Conservation (phyloP, 495 filamentous ascomycete species). For the Sordaria brevicollis region DNA sequence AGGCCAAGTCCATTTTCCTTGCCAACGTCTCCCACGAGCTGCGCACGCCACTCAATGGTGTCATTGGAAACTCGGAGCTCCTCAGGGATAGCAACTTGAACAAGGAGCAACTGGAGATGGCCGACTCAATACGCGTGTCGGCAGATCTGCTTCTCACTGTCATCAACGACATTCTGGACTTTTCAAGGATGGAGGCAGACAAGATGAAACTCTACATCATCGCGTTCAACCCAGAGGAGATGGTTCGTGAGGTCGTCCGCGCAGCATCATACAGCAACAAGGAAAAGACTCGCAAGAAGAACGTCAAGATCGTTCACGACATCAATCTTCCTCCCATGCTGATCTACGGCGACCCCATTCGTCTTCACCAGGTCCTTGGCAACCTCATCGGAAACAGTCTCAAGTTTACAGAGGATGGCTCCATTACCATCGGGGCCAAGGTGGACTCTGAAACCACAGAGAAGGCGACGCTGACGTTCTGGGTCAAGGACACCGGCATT, state of each 20-base stretch:
- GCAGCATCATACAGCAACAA: slow-evolving; percentile 76
- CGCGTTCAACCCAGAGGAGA: slow-evolving; percentile 74
- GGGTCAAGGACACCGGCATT: slow-evolving; percentile 84
- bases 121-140: slow-evolving; percentile 85
- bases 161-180: slow-evolving; percentile 92
- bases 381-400: slow-evolving; percentile 89
- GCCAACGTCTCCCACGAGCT: slow-evolving; percentile 87
- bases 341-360: slow-evolving; percentile 84
- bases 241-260: slow-evolving; percentile 77
- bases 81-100: slow-evolving; percentile 68
- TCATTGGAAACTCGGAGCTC: slow-evolving; percentile 83
- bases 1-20: slow-evolving; percentile 84
- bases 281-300: slow-evolving; percentile 54
- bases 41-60: slow-evolving; percentile 77
- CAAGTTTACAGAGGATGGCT: slow-evolving; percentile 83
- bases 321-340: slow-evolving; percentile 66
- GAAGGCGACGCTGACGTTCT: slow-evolving; percentile 64
- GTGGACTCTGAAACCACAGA: slow-evolving; percentile 61
- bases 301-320: slow-evolving; percentile 55
- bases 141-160: slow-evolving; percentile 84
- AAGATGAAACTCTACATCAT: slow-evolving; percentile 91
- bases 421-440: slow-evolving; percentile 66
- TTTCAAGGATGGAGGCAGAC: slow-evolving; percentile 86
- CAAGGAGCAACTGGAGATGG: slow-evolving; percentile 77
- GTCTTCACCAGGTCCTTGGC: slow-evolving; percentile 85